Percentiles rank a stretch among this genome's conserved stretches.
These are phyloP conservation scores for Lithohypha guttulata DNA, from an alignment of 2,329 filamentous ascomycete species.

Conservation along the genomic window DNA sequence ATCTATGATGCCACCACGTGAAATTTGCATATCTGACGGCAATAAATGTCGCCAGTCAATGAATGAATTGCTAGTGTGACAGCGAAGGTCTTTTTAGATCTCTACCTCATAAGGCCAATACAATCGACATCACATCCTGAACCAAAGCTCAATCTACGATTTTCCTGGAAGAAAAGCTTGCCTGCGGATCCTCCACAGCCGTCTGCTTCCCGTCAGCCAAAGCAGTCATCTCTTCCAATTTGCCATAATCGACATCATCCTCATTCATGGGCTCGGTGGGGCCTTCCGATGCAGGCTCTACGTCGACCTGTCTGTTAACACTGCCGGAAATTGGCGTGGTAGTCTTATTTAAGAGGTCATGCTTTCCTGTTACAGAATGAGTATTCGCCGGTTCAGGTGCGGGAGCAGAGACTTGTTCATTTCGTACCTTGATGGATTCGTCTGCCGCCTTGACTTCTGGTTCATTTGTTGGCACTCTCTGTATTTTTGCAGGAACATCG, in stretches of 20 bases:
- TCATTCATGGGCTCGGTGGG: constrained; percentile 8
- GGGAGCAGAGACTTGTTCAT: constrained; percentile 6
- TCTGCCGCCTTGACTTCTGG: constrained; percentile 6
- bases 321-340: not conserved
- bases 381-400: not conserved
- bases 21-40: no score
- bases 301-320: not conserved
- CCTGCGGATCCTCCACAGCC: constrained; percentile 9
- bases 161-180: constrained; percentile 33
- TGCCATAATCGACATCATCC: constrained; percentile 6
- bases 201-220: constrained; percentile 9
- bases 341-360: not conserved
- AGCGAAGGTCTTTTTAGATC: no score
- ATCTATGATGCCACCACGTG: no score
- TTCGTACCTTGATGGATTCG: constrained; percentile 7
- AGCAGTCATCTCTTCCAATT: constrained; percentile 12
- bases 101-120: no score
- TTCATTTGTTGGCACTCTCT: constrained; percentile 4
- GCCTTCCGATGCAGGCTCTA: not conserved
- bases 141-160: constrained; percentile 9
- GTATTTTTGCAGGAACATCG: not conserved
- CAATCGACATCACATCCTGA: no score
- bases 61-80: no score
- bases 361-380: not conserved
- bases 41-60: no score